phyloP scores from a whole-genome alignment of 2,329 filamentous ascomycete genomes.

The Dactylellina parvicollis region DNA sequence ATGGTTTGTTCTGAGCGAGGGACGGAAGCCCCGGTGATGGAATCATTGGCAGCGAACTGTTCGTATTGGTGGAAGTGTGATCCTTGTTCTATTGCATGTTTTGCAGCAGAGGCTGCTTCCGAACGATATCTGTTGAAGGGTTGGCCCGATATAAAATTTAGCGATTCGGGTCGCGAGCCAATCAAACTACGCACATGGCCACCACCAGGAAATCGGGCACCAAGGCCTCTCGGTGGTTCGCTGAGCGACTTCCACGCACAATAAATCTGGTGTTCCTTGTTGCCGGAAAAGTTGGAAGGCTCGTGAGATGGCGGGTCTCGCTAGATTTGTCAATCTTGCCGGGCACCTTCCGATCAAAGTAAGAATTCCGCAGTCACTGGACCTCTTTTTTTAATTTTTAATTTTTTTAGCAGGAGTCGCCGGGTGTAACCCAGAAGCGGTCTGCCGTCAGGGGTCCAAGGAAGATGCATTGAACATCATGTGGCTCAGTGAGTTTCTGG shows the following conservation, averaged over 20 bases:
- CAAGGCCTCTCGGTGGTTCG: conserved; percentile 7
- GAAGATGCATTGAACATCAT: too few species aligned
- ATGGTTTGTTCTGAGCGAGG: conserved; percentile 24
- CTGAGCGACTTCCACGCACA: conserved; percentile 6
- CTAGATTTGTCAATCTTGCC: neutral
- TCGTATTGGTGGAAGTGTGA: neutral
- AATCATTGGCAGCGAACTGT: conserved; percentile 24
- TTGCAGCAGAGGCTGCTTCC: neutral
- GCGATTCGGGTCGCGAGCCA: conserved; percentile 32
- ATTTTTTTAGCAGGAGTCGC: too few species aligned
- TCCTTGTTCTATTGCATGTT: conserved; percentile 7
- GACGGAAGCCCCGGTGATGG: neutral
- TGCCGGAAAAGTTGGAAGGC: conserved; percentile 16
- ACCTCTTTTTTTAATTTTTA: neutral
- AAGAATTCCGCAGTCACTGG: conserved; percentile 17
- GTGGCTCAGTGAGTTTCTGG: too few species aligned
- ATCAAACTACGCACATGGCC: conserved; percentile 23
- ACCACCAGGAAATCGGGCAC: neutral
- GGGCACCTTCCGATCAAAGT: conserved; percentile 20
- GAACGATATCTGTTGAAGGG: neutral
- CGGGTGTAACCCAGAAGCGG: neutral
- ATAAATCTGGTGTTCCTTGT: conserved; percentile 4
- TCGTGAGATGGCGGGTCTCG: conserved; percentile 5
- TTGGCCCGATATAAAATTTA: conserved; percentile 19
- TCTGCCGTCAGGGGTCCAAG: too few species aligned